Evolutionary conservation across 768 basidiomycete species (phyloP).

Genomic region (Tricholoma hemisulphureum): DNA sequence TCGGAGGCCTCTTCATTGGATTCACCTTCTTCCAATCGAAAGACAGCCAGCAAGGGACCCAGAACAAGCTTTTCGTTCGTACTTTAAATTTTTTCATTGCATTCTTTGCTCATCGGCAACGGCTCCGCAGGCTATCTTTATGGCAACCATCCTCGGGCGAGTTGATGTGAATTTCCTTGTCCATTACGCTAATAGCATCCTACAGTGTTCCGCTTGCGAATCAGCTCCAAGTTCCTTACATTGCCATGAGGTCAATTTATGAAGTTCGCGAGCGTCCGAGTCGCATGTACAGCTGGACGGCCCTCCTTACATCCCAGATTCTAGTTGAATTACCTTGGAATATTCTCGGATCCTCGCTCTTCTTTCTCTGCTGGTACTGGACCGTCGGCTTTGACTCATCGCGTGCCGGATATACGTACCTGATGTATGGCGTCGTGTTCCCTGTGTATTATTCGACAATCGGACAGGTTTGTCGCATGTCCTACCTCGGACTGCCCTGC

Average conservation of each 20-base stretch:
- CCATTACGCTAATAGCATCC: no score
- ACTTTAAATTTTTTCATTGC: slow-evolving; percentile 14
- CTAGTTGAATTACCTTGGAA: slow-evolving; percentile 65
- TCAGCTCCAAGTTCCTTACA: slow-evolving; percentile 64
- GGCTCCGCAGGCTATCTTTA: slow-evolving; percentile 46
- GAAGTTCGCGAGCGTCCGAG: slow-evolving; percentile 67
- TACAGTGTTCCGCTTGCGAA: slow-evolving; percentile 49
- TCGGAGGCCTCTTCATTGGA: slow-evolving; percentile 54
- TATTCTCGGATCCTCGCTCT: slow-evolving; percentile 55
- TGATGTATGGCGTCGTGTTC: slow-evolving; percentile 54
- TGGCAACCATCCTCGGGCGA: slow-evolving; percentile 48
- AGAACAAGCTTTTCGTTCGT: slow-evolving; percentile 65
- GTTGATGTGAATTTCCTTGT: background rate
- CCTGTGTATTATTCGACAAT: slow-evolving; percentile 66
- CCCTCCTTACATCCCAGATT: slow-evolving; percentile 54
- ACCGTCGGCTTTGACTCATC: slow-evolving; percentile 58
- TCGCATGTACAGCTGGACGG: slow-evolving; percentile 65
- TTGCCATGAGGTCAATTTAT: slow-evolving; percentile 58
- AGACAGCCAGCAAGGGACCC: slow-evolving; percentile 53
- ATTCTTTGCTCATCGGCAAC: slow-evolving; percentile 2
- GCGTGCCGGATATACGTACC: slow-evolving; percentile 58
- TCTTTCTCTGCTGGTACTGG: slow-evolving; percentile 76
- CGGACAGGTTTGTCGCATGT: slow-evolving; percentile 32
- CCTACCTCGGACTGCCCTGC: background rate
- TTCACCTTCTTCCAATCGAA: slow-evolving; percentile 64